Evolutionary conservation across 805 yeast genomes (phyloP).

Genomic region (Grigorovia jiainica): DNA sequence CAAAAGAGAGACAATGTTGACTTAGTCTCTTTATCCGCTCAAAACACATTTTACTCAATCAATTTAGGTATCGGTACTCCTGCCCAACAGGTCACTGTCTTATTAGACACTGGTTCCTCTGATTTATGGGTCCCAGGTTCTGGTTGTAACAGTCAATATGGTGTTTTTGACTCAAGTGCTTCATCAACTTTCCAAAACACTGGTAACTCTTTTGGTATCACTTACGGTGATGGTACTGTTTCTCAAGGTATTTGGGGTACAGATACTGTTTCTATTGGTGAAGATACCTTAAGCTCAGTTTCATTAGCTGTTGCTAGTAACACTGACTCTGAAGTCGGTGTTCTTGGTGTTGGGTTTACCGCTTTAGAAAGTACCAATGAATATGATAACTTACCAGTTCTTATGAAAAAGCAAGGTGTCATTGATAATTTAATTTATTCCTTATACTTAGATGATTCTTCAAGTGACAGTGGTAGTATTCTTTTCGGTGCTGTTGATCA

Average conservation of each 20-base stretch:
- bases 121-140: slow-evolving; percentile 50
- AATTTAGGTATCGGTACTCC: slow-evolving; percentile 48
- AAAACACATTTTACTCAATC: slow-evolving; percentile 37
- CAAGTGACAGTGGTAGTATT: slow-evolving; percentile 38
- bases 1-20: slow-evolving; percentile 3
- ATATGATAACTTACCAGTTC: slow-evolving; percentile 62
- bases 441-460: slow-evolving; percentile 38
- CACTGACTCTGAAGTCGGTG: slow-evolving; percentile 29
- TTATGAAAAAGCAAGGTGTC: slow-evolving; percentile 46
- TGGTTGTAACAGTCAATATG: too few species aligned
- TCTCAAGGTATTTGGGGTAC: slow-evolving; percentile 37
- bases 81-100: slow-evolving; percentile 41
- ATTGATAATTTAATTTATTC: slow-evolving; percentile 51
- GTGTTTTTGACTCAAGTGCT: slow-evolving; percentile 21
- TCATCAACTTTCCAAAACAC: slow-evolving; percentile 20
- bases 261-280: slow-evolving; percentile 46
- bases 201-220: slow-evolving; percentile 33
- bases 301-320: slow-evolving; percentile 22
- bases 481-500: slow-evolving; percentile 67
- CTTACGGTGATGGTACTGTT: slow-evolving; percentile 43
- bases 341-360: slow-evolving; percentile 44
- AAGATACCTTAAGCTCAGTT: slow-evolving; percentile 1
- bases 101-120: slow-evolving; percentile 68
- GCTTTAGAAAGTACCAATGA: slow-evolving; percentile 64
- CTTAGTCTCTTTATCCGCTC: slow-evolving; percentile 25